These are phyloP conservation scores for Parasitella parasitica DNA, from an alignment of 371 early-diverging fungal species.

Conservation along the genomic window DNA sequence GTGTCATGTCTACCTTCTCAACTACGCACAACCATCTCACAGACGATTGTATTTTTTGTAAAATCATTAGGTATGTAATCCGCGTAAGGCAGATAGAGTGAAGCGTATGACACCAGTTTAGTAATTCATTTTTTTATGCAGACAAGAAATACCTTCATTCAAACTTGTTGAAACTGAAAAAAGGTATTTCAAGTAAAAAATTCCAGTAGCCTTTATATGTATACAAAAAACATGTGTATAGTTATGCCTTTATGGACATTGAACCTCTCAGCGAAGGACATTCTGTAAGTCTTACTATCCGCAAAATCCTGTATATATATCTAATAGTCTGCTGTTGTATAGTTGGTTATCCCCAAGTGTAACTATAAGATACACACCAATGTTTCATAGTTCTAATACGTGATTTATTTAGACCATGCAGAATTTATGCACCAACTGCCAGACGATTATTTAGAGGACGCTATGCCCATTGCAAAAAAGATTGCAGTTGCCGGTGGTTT, in stretches of 20 bases:
- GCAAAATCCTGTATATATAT: not conserved
- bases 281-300: conserved; percentile 57
- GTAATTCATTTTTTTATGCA: conserved; percentile 2
- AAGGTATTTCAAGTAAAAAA: not conserved
- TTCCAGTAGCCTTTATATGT: not conserved
- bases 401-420: conserved; percentile 72
- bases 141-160: conserved; percentile 82
- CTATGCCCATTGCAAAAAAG: conserved; percentile 86
- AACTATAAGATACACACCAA: not conserved
- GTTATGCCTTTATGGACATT: conserved; percentile 76
- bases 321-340: not conserved
- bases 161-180: conserved; percentile 82
- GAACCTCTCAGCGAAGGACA: conserved; percentile 82
- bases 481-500: conserved; percentile 69
- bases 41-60: conserved; percentile 85
- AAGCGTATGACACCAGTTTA: not conserved
- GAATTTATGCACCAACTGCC: conserved; percentile 87
- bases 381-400: not conserved
- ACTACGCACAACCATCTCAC: conserved; percentile 27
- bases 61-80: conserved; percentile 64
- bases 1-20: conserved; percentile 20
- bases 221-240: too few species aligned
- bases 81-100: not conserved
- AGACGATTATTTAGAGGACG: conserved; percentile 79
- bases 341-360: conserved; percentile 88